Percentiles rank a stretch among this genome's conserved stretches.
phyloP scores from a whole-genome alignment of 2,329 filamentous ascomycete species.

The Colletotrichum sp. region DNA sequence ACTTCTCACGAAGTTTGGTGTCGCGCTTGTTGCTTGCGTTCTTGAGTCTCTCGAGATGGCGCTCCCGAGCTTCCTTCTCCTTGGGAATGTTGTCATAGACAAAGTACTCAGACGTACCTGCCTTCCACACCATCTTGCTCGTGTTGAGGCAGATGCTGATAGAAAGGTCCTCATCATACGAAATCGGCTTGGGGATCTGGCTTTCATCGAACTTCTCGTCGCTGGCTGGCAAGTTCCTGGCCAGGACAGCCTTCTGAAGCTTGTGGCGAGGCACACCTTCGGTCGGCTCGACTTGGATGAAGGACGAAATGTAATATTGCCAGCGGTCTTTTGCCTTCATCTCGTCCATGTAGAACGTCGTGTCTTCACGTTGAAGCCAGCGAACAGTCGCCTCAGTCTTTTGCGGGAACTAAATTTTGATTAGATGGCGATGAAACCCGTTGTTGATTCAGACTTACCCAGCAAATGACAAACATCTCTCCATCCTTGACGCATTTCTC shows the following conservation, averaged over 20 bases:
- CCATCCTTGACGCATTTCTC: conserved; percentile 93
- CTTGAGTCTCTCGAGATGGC: conserved; percentile 54
- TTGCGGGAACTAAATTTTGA: conserved; percentile 61
- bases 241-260: conserved; percentile 72
- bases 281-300: conserved; percentile 86
- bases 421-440: conserved; percentile 30
- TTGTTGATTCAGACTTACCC: conserved; percentile 64
- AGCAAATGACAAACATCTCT: conserved; percentile 88
- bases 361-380: conserved; percentile 70
- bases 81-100: conserved; percentile 74
- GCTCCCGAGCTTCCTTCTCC: conserved; percentile 67
- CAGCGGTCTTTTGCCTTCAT: conserved; percentile 83
- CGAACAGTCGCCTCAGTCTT: conserved; percentile 74
- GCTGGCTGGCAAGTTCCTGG: conserved; percentile 70
- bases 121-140: conserved; percentile 80
- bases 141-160: conserved; percentile 79
- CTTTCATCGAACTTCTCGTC: conserved; percentile 70
- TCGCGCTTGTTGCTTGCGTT: conserved; percentile 66
- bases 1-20: conserved; percentile 76
- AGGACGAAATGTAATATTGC: conserved; percentile 96
- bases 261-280: conserved; percentile 73
- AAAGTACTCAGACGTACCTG: conserved; percentile 73
- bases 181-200: conserved; percentile 63
- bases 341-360: conserved; percentile 86
- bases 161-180: conserved; percentile 70